phyloP scores from a whole-genome alignment of 495 filamentous ascomycete species.

The Talaromyces stipitatus region DNA sequence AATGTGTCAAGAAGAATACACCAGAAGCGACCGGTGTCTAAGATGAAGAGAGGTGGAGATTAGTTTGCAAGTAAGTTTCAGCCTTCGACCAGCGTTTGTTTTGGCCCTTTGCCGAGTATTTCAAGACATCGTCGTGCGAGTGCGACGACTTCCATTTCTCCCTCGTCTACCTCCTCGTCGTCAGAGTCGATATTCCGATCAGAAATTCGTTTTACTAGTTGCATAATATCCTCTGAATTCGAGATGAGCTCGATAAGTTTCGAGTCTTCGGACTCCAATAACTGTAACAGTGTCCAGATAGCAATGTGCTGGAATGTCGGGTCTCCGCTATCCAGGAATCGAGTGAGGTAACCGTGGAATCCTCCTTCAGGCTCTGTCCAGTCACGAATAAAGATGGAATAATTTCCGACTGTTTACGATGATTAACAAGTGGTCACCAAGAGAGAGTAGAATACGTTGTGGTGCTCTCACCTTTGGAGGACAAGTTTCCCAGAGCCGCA shows the following conservation, averaged over 20 bases:
- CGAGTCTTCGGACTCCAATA: conserved; percentile 88
- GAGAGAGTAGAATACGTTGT: background rate
- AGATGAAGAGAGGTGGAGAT: background rate
- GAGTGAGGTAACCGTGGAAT: conserved; percentile 87
- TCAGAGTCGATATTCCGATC: conserved; percentile 88
- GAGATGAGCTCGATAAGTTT: conserved; percentile 77
- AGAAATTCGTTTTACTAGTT: conserved; percentile 83
- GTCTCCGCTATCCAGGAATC: conserved; percentile 90
- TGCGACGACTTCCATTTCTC: conserved; percentile 89
- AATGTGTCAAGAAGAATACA: background rate
- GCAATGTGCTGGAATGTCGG: conserved; percentile 98
- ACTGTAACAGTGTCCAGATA: conserved; percentile 94
- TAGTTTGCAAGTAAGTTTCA: conserved; percentile 19
- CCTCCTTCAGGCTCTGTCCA: conserved; percentile 90
- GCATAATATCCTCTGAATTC: conserved; percentile 78
- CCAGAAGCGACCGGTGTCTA: background rate
- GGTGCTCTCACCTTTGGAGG: conserved; percentile 77
- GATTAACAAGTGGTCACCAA: background rate
- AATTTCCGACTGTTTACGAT: conserved; percentile 70
- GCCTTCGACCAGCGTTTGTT: conserved; percentile 49
- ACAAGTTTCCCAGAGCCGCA: conserved; percentile 89
- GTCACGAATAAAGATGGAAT: conserved; percentile 88
- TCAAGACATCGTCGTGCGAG: conserved; percentile 86
- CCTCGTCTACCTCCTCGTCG: conserved; percentile 81
- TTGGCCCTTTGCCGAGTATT: conserved; percentile 60